These are phyloP conservation scores for Sisymbrium altissimum DNA, from an alignment of 345 rosid genomes.

Conservation along the genomic window DNA sequence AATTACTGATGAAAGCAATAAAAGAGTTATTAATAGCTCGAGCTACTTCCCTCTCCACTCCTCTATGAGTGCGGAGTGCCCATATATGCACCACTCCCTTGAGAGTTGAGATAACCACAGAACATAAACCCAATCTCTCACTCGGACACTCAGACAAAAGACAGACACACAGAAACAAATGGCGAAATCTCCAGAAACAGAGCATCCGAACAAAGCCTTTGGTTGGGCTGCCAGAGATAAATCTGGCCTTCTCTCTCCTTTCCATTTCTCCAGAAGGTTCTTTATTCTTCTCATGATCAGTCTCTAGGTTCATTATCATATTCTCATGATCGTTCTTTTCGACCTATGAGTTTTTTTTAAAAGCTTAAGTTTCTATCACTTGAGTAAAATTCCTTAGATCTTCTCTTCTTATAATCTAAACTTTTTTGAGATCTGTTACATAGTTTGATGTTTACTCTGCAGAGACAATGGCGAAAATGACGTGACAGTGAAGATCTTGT, in stretches of 20 bases:
- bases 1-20: neutral
- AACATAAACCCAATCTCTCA: neutral
- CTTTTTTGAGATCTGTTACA: neutral
- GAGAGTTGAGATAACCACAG: neutral
- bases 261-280: constrained; percentile 80
- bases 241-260: constrained; percentile 73
- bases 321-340: neutral
- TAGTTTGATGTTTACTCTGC: neutral
- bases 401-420: neutral
- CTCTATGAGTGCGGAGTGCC: neutral
- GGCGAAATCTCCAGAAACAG: constrained; percentile 60
- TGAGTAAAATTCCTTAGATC: neutral
- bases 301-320: neutral
- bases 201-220: constrained; percentile 61
- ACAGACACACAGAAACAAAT: constrained; percentile 26
- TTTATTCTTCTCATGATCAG: neutral
- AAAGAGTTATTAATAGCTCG: constrained; percentile 2
- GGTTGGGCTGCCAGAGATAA: constrained; percentile 85
- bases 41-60: constrained; percentile 5
- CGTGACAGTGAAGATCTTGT: constrained; percentile 72
- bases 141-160: constrained; percentile 22
- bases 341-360: no score
- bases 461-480: constrained; percentile 83
- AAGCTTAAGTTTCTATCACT: neutral
- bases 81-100: constrained; percentile 10